Evolutionary conservation across 768 basidiomycete genomes (phyloP).

Genomic region (Infundibulicybe gibba): DNA sequence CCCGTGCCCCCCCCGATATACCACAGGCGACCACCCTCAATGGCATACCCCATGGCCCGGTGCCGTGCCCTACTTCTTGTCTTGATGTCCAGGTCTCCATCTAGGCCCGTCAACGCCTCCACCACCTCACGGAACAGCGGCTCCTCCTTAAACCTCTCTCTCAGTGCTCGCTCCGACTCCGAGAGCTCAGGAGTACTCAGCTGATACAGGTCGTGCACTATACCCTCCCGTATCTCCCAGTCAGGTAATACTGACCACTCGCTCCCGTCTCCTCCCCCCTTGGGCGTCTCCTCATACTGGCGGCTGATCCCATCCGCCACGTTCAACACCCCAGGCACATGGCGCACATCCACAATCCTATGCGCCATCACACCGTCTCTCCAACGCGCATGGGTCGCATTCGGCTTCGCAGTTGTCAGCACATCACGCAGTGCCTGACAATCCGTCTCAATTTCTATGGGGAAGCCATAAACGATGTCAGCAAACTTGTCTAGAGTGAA

Average conservation of each 20-base stretch:
- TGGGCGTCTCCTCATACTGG: constrained; percentile 11
- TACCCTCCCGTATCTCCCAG: constrained; percentile 14
- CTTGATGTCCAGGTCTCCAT: no score
- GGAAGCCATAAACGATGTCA: no score
- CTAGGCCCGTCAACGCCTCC: no score
- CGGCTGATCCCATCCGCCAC: constrained; percentile 25
- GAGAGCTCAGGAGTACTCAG: neutral
- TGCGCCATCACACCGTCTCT: neutral
- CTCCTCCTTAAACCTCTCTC: constrained; percentile 15
- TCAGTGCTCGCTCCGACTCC: neutral
- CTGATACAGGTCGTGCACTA: constrained; percentile 8
- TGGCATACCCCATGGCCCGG: neutral
- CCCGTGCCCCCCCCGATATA: constrained; percentile 1
- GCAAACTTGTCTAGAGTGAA: no score
- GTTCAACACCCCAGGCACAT: constrained; percentile 17
- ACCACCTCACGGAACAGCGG: constrained; percentile 15
- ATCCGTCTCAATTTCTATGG: no score
- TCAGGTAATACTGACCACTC: constrained; percentile 26
- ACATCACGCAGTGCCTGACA: no score
- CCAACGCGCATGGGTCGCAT: constrained; percentile 19
- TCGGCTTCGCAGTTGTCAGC: constrained; percentile 16
- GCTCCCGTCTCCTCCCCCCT: constrained; percentile 18
- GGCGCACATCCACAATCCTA: constrained; percentile 17
- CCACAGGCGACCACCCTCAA: constrained; percentile 4
- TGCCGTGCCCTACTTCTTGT: no score